Percentiles rank a stretch among this genome's conserved stretches.
phyloP scores from a whole-genome alignment of 495 filamentous ascomycete genomes.

The Podospora appendiculata region DNA sequence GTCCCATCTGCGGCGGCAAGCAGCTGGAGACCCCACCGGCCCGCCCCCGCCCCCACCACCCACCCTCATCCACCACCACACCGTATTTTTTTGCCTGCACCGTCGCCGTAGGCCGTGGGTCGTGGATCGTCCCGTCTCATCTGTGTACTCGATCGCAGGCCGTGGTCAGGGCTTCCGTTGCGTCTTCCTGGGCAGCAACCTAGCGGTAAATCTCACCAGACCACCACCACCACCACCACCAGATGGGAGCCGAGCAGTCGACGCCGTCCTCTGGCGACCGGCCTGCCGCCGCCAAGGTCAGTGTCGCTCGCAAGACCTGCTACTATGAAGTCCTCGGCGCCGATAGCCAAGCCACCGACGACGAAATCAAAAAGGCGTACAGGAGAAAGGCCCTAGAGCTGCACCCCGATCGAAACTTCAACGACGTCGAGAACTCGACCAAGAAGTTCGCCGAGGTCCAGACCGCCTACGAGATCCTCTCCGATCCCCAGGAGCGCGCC shows the following conservation, averaged over 20 bases:
- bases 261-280: constrained; percentile 32
- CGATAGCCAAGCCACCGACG: constrained; percentile 61
- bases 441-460: constrained; percentile 84
- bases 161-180: too few species aligned
- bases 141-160: too few species aligned
- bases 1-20: too few species aligned
- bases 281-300: constrained; percentile 1
- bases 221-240: neutral
- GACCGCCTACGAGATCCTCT: constrained; percentile 88
- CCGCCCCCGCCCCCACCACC: too few species aligned
- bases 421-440: constrained; percentile 75
- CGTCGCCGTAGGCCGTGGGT: too few species aligned
- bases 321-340: constrained; percentile 88
- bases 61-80: too few species aligned
- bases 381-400: constrained; percentile 82
- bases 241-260: constrained; percentile 81
- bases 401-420: constrained; percentile 92
- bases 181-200: neutral
- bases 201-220: neutral
- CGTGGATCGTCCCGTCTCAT: too few species aligned
- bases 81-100: too few species aligned
- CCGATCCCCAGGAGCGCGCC: constrained; percentile 87
- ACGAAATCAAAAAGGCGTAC: constrained; percentile 97
- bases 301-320: constrained; percentile 52
- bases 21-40: too few species aligned